Percentiles rank a stretch among this genome's conserved stretches.
phyloP scores from a whole-genome alignment of 202 grass and related monocot species.

The Panicum virgatum region DNA sequence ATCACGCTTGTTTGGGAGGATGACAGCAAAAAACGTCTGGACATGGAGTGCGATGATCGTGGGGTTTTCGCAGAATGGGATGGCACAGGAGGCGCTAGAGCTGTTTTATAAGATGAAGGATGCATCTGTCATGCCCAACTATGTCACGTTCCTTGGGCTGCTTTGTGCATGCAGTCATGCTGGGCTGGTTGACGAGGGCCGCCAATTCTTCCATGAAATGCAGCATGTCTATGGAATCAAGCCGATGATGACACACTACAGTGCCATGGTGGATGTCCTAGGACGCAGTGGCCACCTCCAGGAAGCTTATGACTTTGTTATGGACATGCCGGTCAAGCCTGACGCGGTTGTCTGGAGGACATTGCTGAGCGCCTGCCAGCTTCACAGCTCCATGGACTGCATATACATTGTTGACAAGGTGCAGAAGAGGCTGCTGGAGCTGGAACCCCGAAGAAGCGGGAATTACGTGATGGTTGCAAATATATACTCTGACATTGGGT shows the following conservation, averaged over 20 bases:
- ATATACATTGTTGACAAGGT: conserved; percentile 40
- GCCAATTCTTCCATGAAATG: conserved; percentile 58
- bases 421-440: conserved; percentile 40
- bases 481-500: conserved; percentile 53
- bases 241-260: conserved; percentile 58
- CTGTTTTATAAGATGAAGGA: conserved; percentile 54
- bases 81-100: conserved; percentile 31
- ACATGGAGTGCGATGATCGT: conserved; percentile 67
- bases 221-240: conserved; percentile 44
- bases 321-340: conserved; percentile 38
- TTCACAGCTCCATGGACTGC: conserved; percentile 55
- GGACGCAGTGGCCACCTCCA: conserved; percentile 45
- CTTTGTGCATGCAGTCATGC: conserved; percentile 60
- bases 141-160: conserved; percentile 58
- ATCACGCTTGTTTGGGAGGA: conserved; percentile 44
- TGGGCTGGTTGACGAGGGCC: conserved; percentile 48
- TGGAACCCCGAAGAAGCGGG: conserved; percentile 55
- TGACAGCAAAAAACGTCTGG: conserved; percentile 51
- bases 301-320: conserved; percentile 61
- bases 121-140: conserved; percentile 40
- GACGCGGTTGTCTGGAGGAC: conserved; percentile 61
- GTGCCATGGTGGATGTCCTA: conserved; percentile 68
- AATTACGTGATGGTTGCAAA: conserved; percentile 60
- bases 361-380: conserved; percentile 56
- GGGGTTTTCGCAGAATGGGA: conserved; percentile 64